Evolutionary conservation across 805 yeast genomes (phyloP).

Genomic region (Isabelozyma pseudorhagii): DNA sequence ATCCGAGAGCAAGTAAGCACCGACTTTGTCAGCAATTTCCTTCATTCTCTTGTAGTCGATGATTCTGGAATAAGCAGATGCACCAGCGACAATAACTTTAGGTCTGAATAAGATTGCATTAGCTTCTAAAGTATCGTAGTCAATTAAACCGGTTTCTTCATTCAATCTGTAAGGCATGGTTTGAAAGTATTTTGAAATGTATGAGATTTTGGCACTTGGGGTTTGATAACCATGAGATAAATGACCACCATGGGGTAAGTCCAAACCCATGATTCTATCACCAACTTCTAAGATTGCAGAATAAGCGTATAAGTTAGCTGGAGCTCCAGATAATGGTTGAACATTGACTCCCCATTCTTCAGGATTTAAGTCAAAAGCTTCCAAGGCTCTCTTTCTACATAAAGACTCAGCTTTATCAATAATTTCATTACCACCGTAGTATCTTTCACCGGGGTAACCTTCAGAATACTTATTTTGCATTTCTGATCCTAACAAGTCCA

Average conservation of each 20-base stretch:
- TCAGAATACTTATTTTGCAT: conserved; percentile 98
- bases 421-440: conserved; percentile 97
- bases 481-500: conserved; percentile 95
- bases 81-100: conserved; percentile 94
- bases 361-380: conserved; percentile 77
- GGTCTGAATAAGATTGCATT: conserved; percentile 93
- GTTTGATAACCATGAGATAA: conserved; percentile 98
- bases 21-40: conserved; percentile 93
- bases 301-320: conserved; percentile 96
- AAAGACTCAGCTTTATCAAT: conserved; percentile 90
- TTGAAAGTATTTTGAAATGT: conserved; percentile 93
- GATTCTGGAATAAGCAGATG: conserved; percentile 95
- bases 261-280: conserved; percentile 97
- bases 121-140: conserved; percentile 91
- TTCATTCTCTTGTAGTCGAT: conserved; percentile 97
- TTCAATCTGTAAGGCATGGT: conserved; percentile 98
- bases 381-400: conserved; percentile 92
- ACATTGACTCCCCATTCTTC: conserved; percentile 98
- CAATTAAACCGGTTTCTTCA: conserved; percentile 89
- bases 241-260: conserved; percentile 98
- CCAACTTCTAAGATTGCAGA: conserved; percentile 93
- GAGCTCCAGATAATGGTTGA: conserved; percentile 94
- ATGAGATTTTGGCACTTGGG: conserved; percentile 87
- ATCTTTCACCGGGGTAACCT: conserved; percentile 98
- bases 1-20: conserved; percentile 93